phyloP scores from a whole-genome alignment of 2,329 filamentous ascomycete genomes.

The Epichloe sibirici region DNA sequence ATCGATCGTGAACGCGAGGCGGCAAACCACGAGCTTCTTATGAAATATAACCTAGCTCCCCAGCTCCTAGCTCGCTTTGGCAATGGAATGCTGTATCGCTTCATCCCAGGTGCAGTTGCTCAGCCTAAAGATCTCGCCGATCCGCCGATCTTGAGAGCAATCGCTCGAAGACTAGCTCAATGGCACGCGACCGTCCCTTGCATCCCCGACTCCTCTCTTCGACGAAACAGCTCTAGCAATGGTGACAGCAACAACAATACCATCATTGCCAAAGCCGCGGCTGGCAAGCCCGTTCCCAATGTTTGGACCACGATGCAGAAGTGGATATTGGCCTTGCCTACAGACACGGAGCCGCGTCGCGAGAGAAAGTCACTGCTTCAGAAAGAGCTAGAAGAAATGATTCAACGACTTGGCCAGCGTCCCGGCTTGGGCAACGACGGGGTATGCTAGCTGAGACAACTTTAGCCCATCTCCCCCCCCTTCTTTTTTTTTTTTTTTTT shows the following conservation, averaged over 20 bases:
- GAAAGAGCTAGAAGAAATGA: slow-evolving; percentile 58
- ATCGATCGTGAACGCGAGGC: slow-evolving; percentile 87
- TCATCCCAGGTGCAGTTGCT: slow-evolving; percentile 70
- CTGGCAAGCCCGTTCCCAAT: slow-evolving; percentile 66
- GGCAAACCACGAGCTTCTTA: slow-evolving; percentile 74
- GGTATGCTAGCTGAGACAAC: slow-evolving; percentile 34
- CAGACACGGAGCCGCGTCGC: slow-evolving; percentile 54
- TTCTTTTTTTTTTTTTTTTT: not conserved
- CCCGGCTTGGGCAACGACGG: slow-evolving; percentile 65
- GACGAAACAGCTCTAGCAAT: slow-evolving; percentile 24
- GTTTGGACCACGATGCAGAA: slow-evolving; percentile 93
- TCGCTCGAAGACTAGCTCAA: slow-evolving; percentile 74
- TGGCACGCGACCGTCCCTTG: slow-evolving; percentile 75
- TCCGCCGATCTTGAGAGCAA: slow-evolving; percentile 65
- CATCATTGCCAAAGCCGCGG: slow-evolving; percentile 39
- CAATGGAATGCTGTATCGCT: slow-evolving; percentile 93
- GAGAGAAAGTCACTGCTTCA: slow-evolving; percentile 58
- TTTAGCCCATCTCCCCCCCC: not conserved
- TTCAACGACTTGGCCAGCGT: slow-evolving; percentile 60
- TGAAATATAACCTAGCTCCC: slow-evolving; percentile 72
- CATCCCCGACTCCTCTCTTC: slow-evolving; percentile 25
- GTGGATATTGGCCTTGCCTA: slow-evolving; percentile 82
- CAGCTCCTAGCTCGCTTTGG: slow-evolving; percentile 81
- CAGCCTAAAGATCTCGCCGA: slow-evolving; percentile 68
- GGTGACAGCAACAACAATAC: slow-evolving; percentile 23